Conservation (phyloP, 192 early-diverging fungal species). For the Dissophora ornata region DNA sequence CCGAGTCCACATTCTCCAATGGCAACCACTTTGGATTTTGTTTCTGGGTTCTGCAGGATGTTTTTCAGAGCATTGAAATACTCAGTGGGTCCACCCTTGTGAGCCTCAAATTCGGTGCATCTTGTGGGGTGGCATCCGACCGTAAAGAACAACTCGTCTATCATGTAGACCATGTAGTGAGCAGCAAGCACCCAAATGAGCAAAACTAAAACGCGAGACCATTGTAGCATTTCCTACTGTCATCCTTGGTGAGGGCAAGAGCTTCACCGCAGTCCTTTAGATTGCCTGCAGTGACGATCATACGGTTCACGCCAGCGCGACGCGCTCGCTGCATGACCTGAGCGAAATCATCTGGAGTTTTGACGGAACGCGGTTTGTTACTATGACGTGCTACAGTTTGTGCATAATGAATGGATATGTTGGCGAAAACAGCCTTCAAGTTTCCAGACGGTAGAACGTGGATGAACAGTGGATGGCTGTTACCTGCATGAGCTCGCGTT, state of each 20-base stretch:
- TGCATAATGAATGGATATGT: too few relatives aligned
- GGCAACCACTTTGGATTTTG: slow-evolving; percentile 76
- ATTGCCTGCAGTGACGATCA: slow-evolving; percentile 84
- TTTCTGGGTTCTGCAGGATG: slow-evolving; percentile 46
- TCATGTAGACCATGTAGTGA: too few relatives aligned
- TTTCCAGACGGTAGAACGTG: too few relatives aligned
- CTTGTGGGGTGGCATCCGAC: slow-evolving; percentile 89
- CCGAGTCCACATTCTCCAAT: slow-evolving; percentile 93
- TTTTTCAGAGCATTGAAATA: slow-evolving; percentile 68
- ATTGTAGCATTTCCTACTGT: too few relatives aligned
- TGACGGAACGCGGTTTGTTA: too few relatives aligned
- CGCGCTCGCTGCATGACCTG: slow-evolving; percentile 73
- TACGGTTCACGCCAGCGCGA: slow-evolving; percentile 71
- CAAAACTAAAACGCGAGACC: too few relatives aligned
- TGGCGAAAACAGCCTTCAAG: too few relatives aligned
- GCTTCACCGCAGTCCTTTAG: slow-evolving; percentile 69
- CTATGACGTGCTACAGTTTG: too few relatives aligned
- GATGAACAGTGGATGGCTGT: background rate
- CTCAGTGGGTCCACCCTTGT: slow-evolving; percentile 65
- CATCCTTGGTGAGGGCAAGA: slow-evolving; percentile 61
- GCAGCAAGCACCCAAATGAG: too few relatives aligned
- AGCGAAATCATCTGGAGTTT: slow-evolving; percentile 67
- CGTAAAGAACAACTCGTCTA: slow-evolving; percentile 70
- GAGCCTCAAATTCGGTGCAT: slow-evolving; percentile 72
- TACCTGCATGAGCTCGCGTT: slow-evolving; percentile 74